These are phyloP conservation scores for Wickerhamiella azymoides DNA, from an alignment of 805 yeast species.

Conservation along the genomic window DNA sequence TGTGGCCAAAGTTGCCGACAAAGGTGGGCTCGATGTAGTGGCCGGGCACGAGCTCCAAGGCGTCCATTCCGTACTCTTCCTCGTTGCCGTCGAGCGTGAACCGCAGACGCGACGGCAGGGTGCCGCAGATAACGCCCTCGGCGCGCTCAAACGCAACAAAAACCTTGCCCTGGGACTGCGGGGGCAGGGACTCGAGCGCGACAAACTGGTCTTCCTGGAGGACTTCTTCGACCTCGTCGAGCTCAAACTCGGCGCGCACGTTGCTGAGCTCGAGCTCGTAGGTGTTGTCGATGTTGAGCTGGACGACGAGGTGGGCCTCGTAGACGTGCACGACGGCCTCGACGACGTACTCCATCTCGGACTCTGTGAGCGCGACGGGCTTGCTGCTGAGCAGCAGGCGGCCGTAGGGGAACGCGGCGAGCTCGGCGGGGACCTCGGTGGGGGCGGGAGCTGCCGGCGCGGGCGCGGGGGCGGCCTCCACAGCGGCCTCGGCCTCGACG, in stretches of 20 bases:
- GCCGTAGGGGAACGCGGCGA: conserved; percentile 66
- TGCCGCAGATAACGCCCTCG: conserved; percentile 29
- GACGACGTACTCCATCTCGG: conserved; percentile 87
- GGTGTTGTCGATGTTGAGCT: conserved; percentile 76
- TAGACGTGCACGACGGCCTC: conserved; percentile 72
- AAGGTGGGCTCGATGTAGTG: conserved; percentile 71
- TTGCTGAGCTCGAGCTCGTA: conserved; percentile 66
- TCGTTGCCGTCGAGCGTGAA: conserved; percentile 71
- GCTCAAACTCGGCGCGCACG: conserved; percentile 39
- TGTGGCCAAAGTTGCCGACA: conserved; percentile 57
- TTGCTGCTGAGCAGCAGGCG: conserved; percentile 56
- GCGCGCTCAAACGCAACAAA: conserved; percentile 66
- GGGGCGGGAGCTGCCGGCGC: conserved; percentile 1
- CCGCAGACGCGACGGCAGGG: conserved; percentile 51
- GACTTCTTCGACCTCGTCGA: conserved; percentile 42
- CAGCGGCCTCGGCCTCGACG: too few relatives aligned
- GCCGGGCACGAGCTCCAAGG: conserved; percentile 58
- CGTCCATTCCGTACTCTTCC: conserved; percentile 87
- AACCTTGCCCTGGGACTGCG: conserved; percentile 56
- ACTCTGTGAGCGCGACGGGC: conserved; percentile 62
- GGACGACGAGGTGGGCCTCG: conserved; percentile 56
- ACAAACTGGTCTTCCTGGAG: conserved; percentile 59
- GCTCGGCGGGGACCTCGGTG: conserved; percentile 41
- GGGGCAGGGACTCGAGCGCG: conserved; percentile 58
- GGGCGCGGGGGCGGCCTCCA: conserved; percentile 9